Evolutionary conservation across 345 rosid genomes (phyloP), one percentile per base, ranked within the genome.

Genomic region (Chamaenerion angustifolium): DNA sequence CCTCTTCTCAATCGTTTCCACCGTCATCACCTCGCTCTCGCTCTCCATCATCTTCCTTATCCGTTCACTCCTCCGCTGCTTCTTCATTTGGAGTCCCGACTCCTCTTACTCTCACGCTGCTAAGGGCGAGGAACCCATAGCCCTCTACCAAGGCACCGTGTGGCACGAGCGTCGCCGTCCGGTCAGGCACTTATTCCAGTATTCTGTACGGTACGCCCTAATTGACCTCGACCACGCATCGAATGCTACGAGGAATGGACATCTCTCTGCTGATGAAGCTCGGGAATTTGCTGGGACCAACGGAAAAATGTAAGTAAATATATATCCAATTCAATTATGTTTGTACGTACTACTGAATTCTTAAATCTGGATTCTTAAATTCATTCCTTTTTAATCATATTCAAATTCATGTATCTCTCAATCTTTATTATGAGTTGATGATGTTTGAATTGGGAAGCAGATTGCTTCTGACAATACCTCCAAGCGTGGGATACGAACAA

Each of bases 131-230:
- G 59, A 46, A 18, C 5, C 62, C 11, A 25, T 45, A 55, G 16
- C 41, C 2, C 76, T 72, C 56, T 89, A 85, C 59, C 62, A 85
- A 73, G 97, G 97, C 61, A 72, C 69, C 18, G 94, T 89, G 31
- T 82, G 82, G 85, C 95, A 89, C 67, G 76, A 82, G 62, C 94
- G 94, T 50, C 84, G 85, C 68, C 89, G 70, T 16, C 97, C 95
- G 37, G 75, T 72, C 57, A 76, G 66, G 21, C 90, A 89, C 59
- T 75, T 84, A 0, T 86, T 90, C 60, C 71, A 60, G 14, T 83
- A 81, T 72, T 19, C 78, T 6, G 85, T 85, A 12, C 85, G 94
- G 57, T 89, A 81, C 64, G 94, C 86, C 0, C 81, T 90, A 50
- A 60, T 70, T 31, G 88, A 81, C 78, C 88, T 86, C 52, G 88